Evolutionary conservation across 805 yeast genomes (phyloP).

Genomic region (Cyberlindnera maritima): DNA sequence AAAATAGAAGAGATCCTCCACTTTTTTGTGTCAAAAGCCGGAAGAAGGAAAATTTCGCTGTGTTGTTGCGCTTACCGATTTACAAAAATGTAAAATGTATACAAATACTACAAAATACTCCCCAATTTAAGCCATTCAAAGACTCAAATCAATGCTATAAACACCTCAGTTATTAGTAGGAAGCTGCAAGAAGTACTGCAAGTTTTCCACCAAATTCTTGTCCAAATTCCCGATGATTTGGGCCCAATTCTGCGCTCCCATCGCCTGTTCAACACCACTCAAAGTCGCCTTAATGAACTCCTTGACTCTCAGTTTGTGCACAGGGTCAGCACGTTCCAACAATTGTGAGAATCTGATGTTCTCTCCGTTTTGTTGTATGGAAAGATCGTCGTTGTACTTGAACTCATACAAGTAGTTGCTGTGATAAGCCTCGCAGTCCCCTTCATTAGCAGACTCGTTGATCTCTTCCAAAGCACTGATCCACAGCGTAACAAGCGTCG

Average conservation of each 20-base stretch:
- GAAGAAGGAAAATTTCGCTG: no score
- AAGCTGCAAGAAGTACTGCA: slow-evolving; percentile 23
- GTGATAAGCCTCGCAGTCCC: slow-evolving; percentile 57
- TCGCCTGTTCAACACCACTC: slow-evolving; percentile 8
- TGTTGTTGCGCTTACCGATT: no score
- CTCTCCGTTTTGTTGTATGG: slow-evolving; percentile 38
- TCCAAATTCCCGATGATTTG: slow-evolving; percentile 11
- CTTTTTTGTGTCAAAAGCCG: no score
- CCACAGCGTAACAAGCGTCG: slow-evolving; percentile 41
- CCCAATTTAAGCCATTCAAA: no score
- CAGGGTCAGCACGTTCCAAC: slow-evolving; percentile 44
- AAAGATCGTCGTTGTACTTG: slow-evolving; percentile 23
- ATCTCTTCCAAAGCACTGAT: slow-evolving; percentile 68
- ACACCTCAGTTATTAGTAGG: slow-evolving; percentile 8
- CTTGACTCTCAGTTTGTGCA: slow-evolving; percentile 50
- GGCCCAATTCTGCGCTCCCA: slow-evolving; percentile 15
- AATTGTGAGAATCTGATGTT: slow-evolving; percentile 39
- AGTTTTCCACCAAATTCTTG: slow-evolving; percentile 23
- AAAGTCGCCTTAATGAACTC: slow-evolving; percentile 37
- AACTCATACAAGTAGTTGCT: slow-evolving; percentile 36
- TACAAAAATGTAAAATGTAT: no score
- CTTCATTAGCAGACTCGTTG: slow-evolving; percentile 49
- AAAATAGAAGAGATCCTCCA: no score
- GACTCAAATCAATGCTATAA: not conserved
- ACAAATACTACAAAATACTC: no score